These are phyloP conservation scores for Talaromyces stipitatus DNA, from an alignment of 495 filamentous ascomycete genomes.

Conservation along the genomic window DNA sequence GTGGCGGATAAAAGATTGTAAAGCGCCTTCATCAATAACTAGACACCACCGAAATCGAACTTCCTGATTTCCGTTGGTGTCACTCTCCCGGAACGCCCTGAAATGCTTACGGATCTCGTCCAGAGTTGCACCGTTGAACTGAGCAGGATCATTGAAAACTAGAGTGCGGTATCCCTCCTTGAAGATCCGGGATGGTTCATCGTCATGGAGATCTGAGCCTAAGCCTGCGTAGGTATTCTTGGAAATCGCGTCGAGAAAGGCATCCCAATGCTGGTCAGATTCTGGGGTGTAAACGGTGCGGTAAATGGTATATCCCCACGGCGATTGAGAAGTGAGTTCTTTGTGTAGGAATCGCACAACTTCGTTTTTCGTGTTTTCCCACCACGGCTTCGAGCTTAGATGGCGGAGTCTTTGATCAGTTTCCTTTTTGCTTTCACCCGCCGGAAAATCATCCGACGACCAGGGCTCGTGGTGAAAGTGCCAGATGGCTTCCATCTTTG, in stretches of 20 bases:
- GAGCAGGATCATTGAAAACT: constrained; percentile 12
- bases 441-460: neutral
- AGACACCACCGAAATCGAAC: neutral
- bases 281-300: constrained; percentile 13
- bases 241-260: constrained; percentile 10
- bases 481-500: neutral
- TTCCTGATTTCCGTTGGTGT: neutral
- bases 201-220: neutral
- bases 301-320: constrained; percentile 14
- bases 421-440: neutral
- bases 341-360: neutral
- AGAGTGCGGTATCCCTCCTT: constrained; percentile 6
- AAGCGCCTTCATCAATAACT: neutral
- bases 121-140: constrained; percentile 11
- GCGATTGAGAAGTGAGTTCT: neutral
- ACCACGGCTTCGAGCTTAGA: neutral
- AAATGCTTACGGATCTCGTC: constrained; percentile 12
- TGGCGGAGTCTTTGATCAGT: neutral
- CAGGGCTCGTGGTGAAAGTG: neutral
- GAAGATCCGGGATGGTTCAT: constrained; percentile 5
- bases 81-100: neutral
- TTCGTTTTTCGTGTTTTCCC: neutral
- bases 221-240: constrained; percentile 5
- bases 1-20: neutral
- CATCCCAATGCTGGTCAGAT: constrained; percentile 10